Percentiles rank a stretch among this genome's conserved stretches.
phyloP scores from a whole-genome alignment of 176 grass and related monocot species.

The Otatea glauca region DNA sequence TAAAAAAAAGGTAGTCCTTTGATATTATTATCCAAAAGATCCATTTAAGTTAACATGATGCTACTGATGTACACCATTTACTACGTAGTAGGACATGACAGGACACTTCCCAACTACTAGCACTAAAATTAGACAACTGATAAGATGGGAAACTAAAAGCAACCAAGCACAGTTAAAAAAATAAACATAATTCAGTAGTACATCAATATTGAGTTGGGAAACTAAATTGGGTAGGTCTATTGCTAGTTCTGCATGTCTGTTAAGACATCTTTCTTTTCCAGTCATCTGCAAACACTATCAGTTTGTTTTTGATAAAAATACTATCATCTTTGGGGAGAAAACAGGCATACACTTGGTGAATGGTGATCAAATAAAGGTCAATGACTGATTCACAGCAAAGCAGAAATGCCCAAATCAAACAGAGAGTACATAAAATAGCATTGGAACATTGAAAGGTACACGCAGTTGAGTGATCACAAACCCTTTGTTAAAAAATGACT shows the following conservation, averaged over 20 bases:
- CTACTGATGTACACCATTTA: neutral
- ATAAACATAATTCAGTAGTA: neutral
- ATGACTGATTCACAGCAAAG: neutral
- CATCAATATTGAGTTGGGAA: neutral
- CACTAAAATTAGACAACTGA: neutral
- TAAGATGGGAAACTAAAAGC: neutral
- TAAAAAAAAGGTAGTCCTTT: neutral
- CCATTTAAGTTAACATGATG: neutral
- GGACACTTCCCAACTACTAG: neutral
- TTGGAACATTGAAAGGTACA: slow-evolving; percentile 13
- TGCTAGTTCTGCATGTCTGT: neutral
- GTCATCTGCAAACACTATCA: neutral
- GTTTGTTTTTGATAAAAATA: neutral
- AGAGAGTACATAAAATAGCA: neutral
- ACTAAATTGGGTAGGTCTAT: neutral
- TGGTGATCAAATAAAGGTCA: neutral
- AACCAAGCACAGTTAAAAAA: slow-evolving; percentile 2
- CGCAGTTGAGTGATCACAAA: slow-evolving; percentile 91
- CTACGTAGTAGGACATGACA: neutral
- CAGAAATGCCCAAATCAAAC: neutral
- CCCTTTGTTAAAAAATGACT: slow-evolving; percentile 39
- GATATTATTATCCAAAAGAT: neutral
- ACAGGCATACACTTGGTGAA: neutral
- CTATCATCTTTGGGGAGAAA: neutral
- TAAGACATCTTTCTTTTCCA: neutral